Base-by-base conservation (phyloP, 306 rosid species). In the Cicer cuneatum region DNA sequence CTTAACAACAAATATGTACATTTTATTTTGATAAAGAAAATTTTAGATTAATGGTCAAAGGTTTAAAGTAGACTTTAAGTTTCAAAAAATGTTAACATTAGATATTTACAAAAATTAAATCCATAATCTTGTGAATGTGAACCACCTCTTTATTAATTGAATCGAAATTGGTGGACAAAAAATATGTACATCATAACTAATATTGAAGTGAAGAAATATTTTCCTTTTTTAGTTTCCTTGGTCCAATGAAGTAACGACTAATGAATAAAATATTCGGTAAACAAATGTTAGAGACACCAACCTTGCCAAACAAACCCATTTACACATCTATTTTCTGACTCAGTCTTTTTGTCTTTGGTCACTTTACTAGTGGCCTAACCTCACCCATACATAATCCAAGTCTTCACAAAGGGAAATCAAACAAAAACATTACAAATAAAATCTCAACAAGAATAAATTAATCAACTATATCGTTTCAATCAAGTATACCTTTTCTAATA, bases 301-400 rank as follows among this genome's bases (percentile, higher is more conserved):
- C 83, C 83, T 10, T 80, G 83, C 85, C 85, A 70, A 83, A 80
- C 74, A 37, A 24, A 38, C 47, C 69, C 72, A 76, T 19, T 40
- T 47, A 29, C 2, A 15, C 42, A 35, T n/a, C 51, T 19, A 1
- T 52, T 78, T 61, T 52, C 42, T 74, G 77, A n/a, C 69, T 60
- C 0, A n/a, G 41, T 82, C 41, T 46, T 79, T 78, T 59, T 41
- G 56, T 46, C 70, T 53, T 71, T 42, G 38, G 62, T 75, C 73
- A 37, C 65, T 76, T 39, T 68, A 67, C 78, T n/a, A 82, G 86
- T 82, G 71, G 43, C 84, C 88, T 66, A 85, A 69, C 76, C 80
- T 71, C 84, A 89, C 84, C 89, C 76, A 83, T 80, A 64, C 14
- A 43, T 5, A 5, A 69, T 43, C 38, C 19, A 65, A 16, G 11